Evolutionary conservation across 1,284 basidiomycete genomes (phyloP), one percentile per base, ranked within the genome.

Genomic region (Fomitopsis schrenkii): DNA sequence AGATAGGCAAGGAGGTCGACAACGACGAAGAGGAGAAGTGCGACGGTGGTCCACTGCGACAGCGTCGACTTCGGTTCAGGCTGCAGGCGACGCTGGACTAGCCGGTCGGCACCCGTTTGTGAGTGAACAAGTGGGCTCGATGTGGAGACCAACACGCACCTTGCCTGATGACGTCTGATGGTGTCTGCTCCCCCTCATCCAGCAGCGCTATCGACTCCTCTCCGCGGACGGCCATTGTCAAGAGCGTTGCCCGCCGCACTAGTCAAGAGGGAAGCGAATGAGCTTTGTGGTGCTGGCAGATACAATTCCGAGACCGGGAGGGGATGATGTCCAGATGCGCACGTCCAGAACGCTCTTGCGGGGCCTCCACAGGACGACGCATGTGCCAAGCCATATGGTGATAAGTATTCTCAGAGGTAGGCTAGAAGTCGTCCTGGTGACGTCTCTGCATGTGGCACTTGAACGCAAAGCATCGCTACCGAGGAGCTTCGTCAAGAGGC

Each of bases 171-270:
- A 33, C 56, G 28, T 58, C 56, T 17, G 17, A 22, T n/a, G 44
- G 17, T n/a, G 8, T 35, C 14, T 33, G 30, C 38, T 42, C 55
- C 5, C 56, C 56, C 7, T 58, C 56, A 38, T 58, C 17, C n/a
- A 58, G 22, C 9, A 58, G 44, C 19, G 56, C 56, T 40, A 58
- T 57, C 3, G 41, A 57, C 26, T 57, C 56, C 19, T 58, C 56
- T 14, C n/a, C 6, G 9, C 35, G 42, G 33, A 22, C 41, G 22
- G 41, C 44, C 44, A 46, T 44, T 35, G 30, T 33, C 42, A 22
- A 6, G 9, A 15, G 14, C 22, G 19, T 50, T 22, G 26, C 48
- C 48, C 38, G 3, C 38, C 14, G 14, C 10, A 5, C 35, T 10
- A 36, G 35, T 36, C 10, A 7, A 22, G 22, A 22, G 22, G 22